Evolutionary conservation across 1,284 basidiomycete genomes (phyloP), one percentile per base, ranked within the genome.

Genomic region (Neotropicomus parvogracilis): DNA sequence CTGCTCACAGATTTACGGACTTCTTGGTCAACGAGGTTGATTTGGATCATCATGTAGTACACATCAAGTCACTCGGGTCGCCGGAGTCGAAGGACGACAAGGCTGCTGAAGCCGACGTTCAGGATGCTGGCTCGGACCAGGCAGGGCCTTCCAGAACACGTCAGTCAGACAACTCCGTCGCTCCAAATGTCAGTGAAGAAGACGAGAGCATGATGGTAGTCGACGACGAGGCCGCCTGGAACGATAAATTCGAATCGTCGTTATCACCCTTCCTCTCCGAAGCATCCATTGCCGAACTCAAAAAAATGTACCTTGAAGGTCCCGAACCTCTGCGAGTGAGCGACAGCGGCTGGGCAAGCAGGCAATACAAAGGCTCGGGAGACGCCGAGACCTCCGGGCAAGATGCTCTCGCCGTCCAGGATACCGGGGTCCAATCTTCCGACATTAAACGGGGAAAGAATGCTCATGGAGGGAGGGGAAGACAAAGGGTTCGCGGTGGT

Each of bases 11-110:
- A 59, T 97, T 97, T 66, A 94, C 93, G 32, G 94, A 97, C 69
- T 97, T 97, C 64, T 63, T 97, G 54, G 94, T 97, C 21, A 88
- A 80, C 62, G 94, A 97, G 70, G 85, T 97, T 36, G 83, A 90
- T 57, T 75, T 84, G 48, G 83, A 89, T 54, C 78, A 85, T 34
- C 80, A 88, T 51, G 84, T 91, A 4, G 71, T 94, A 8, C 86
- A 89, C 61, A 65, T 97, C 32, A 87, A 87, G 60, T 81, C 83
- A 40, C 77, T 97, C 34, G 78, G 70, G 37, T 82, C 81, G 65
- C 88, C 91, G 6, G 73, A 78, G 63, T 71, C 81, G 31, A 72
- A 68, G 55, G 73, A 73, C 54, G 59, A 48, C 12, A 59, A 56
- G 44, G 35, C 46, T n/a, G 24, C 37, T 38, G 49, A 38, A 31